Base-by-base conservation (phyloP, 352 stramenopile genomes). In the Ophiocytium majus region DNA sequence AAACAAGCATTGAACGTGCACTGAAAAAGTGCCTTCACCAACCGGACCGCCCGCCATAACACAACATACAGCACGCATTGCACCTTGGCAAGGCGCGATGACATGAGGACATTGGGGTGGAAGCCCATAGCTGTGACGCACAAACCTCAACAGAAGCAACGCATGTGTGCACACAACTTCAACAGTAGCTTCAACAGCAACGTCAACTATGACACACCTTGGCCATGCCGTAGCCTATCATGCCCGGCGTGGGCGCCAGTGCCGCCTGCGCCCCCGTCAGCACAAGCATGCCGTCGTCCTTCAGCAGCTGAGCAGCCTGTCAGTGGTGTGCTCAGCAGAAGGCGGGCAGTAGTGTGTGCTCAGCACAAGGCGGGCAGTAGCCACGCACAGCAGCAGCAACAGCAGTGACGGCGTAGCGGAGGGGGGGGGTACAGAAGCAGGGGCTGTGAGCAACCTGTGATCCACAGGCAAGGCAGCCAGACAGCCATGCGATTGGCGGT, bases 161-260 rank as follows among this genome's bases (percentile, higher is more conserved):
- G n/a, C n/a, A n/a, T n/a, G n/a, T n/a, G n/a, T n/a, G n/a, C n/a
- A 57, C 5, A 57, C 43, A 57, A 57, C 43, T 57, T 57, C 43
- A 57, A 57, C 14, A 14, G 5, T 5, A 57, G 14, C 14, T 57
- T 57, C 5, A 57, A 57, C 43, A 57, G 43, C 43, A 57, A 57
- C 43, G 5, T 57, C 43, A 57, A 57, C 5, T 14, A 57, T 78
- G 5, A 43, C 32, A 17, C 5, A 78, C 66, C 79, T 83, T 83
- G 28, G 50, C 34, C 79, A 83, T 83, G 1, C 79, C 79, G 19
- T 83, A 83, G 66, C 79, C 79, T 9, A 83, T 76, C 64, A 82
- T 82, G 5, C 32, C 33, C 10, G 79, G 79, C n/a, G 79, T 83
- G 10, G 37, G 37, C 33, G 82, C 10, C 32, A 83, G 79, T 10